Conservation (phyloP, 2,329 filamentous ascomycete species). For the Trichophyton schoenleinii region DNA sequence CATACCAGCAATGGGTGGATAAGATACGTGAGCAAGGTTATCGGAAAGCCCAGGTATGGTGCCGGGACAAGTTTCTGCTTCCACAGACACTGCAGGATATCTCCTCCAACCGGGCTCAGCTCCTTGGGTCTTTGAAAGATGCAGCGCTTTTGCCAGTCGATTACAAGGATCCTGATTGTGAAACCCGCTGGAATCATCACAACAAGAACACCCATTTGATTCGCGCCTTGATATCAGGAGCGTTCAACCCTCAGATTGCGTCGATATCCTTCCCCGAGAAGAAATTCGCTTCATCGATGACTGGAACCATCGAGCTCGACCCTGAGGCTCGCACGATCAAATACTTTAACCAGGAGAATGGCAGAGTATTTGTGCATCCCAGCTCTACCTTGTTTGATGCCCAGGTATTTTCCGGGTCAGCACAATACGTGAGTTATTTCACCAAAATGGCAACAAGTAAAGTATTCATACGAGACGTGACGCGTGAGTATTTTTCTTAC, state of each 20-base stretch:
- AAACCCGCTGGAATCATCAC: conserved; percentile 29
- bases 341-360: conserved; percentile 77
- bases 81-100: conserved; percentile 79
- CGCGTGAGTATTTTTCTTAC: conserved; percentile 47
- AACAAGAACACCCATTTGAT: conserved; percentile 40
- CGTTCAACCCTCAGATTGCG: conserved; percentile 75
- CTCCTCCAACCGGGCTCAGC: conserved; percentile 71
- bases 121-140: conserved; percentile 72
- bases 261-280: conserved; percentile 90
- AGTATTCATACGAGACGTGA: conserved; percentile 81
- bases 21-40: conserved; percentile 40
- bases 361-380: conserved; percentile 85
- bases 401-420: conserved; percentile 62
- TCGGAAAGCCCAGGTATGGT: conserved; percentile 52
- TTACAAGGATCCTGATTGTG: conserved; percentile 23
- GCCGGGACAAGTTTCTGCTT: conserved; percentile 72
- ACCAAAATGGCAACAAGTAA: conserved; percentile 85
- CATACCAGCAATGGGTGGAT: conserved; percentile 71
- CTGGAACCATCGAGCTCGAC: conserved; percentile 83
- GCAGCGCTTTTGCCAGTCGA: conserved; percentile 60
- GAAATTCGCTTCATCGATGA: conserved; percentile 78
- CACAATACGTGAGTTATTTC: conserved; percentile 78
- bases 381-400: conserved; percentile 74
- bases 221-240: conserved; percentile 57
- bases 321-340: conserved; percentile 86